Evolutionary conservation across 805 yeast genomes (phyloP).

Genomic region (Millerago galiae): DNA sequence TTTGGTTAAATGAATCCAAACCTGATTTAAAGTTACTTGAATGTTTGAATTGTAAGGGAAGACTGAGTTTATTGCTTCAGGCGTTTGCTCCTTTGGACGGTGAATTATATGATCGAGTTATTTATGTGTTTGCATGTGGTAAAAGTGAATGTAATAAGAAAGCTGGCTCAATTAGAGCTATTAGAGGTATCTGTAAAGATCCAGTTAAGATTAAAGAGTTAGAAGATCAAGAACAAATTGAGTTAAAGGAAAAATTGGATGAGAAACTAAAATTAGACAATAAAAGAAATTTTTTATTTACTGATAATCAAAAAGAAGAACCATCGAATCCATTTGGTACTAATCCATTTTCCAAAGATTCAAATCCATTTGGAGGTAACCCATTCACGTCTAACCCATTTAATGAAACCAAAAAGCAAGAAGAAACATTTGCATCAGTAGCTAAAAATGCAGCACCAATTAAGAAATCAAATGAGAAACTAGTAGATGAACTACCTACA

Average conservation of each 20-base stretch:
- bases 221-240: slow-evolving; percentile 33
- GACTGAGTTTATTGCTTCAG: slow-evolving; percentile 68
- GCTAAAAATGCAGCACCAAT: slow-evolving; percentile 25
- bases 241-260: slow-evolving; percentile 35
- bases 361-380: slow-evolving; percentile 35
- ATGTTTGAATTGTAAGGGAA: slow-evolving; percentile 61
- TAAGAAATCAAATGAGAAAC: slow-evolving; percentile 13
- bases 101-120: slow-evolving; percentile 67
- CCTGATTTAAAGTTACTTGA: slow-evolving; percentile 47
- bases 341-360: slow-evolving; percentile 23
- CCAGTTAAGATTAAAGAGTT: slow-evolving; percentile 38
- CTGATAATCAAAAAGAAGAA: slow-evolving; percentile 22
- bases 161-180: slow-evolving; percentile 64
- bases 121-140: slow-evolving; percentile 75
- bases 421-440: slow-evolving; percentile 26
- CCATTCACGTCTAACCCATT: slow-evolving; percentile 16
- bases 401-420: neutral
- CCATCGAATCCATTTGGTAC: slow-evolving; percentile 34
- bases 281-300: slow-evolving; percentile 32
- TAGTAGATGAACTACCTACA: slow-evolving; percentile 32
- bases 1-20: slow-evolving; percentile 60
- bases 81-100: slow-evolving; percentile 74
- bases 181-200: slow-evolving; percentile 70
- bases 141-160: slow-evolving; percentile 59
- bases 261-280: slow-evolving; percentile 36